Conservation (phyloP, 2,329 filamentous ascomycete genomes). For the Cryphonectria carpinicola region DNA sequence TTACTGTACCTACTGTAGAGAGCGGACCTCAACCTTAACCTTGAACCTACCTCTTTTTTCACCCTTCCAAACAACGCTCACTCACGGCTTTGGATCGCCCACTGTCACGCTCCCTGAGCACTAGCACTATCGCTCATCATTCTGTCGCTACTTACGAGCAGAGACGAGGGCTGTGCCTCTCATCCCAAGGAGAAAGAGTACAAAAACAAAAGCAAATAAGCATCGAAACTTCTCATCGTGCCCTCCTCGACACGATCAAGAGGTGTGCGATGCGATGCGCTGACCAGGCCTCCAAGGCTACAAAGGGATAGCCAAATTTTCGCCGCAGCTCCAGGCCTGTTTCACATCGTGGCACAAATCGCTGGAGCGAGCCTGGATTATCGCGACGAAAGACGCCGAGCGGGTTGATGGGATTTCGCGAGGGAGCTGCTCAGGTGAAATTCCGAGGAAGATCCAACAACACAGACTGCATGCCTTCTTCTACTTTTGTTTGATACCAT, state of each 20-base stretch:
- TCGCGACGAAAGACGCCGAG: not conserved
- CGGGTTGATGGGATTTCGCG: not conserved
- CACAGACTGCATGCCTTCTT: not conserved
- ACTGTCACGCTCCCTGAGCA: not conserved
- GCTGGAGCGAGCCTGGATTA: not conserved
- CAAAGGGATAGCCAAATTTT: not conserved
- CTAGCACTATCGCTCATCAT: not conserved
- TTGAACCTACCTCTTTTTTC: not conserved
- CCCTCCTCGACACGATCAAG: not conserved
- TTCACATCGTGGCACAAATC: not conserved
- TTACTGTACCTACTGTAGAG: not conserved
- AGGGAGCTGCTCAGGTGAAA: not conserved
- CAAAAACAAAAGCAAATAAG: not conserved
- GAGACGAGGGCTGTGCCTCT: not conserved
- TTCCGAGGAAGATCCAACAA: not conserved
- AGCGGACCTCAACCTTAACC: not conserved
- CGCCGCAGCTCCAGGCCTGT: not conserved
- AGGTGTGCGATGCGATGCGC: not conserved
- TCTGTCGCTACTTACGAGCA: not conserved
- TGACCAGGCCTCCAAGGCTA: not conserved
- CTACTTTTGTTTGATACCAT: not conserved
- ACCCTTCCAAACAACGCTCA: not conserved
- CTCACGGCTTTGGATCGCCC: not conserved
- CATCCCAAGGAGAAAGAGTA: not conserved
- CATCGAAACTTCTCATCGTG: not conserved